These are phyloP conservation scores for Citrus glauca DNA, from an alignment of 345 rosid species.

Conservation along the genomic window DNA sequence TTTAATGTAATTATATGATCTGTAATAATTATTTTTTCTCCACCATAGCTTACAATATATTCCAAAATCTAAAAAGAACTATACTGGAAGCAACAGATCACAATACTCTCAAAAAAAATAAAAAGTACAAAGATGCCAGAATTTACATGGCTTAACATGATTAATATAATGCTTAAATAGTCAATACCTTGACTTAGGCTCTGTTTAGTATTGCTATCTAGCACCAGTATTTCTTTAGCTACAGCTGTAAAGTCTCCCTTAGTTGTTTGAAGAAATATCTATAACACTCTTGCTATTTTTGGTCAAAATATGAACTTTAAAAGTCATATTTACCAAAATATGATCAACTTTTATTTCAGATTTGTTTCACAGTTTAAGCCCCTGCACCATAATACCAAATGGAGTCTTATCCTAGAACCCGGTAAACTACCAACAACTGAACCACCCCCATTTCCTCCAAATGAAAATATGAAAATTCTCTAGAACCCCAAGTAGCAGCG, in stretches of 20 bases:
- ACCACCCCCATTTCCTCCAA: background rate
- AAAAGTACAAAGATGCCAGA: background rate
- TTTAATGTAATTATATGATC: background rate
- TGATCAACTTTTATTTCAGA: no score
- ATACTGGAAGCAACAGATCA: background rate
- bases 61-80: background rate
- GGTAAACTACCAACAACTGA: background rate
- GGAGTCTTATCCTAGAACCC: background rate
- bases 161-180: background rate
- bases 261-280: background rate
- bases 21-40: background rate
- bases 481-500: background rate
- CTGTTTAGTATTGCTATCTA: background rate
- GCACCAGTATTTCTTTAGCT: background rate
- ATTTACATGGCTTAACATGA: background rate
- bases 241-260: background rate
- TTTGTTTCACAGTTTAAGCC: no score
- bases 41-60: background rate
- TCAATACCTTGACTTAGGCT: background rate
- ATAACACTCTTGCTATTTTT: no score
- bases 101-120: background rate
- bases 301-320: background rate
- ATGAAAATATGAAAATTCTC: no score
- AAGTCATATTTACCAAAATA: background rate
- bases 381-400: no score